phyloP scores from a whole-genome alignment of 139 green algal genomes.

The Coelastrella sp. region DNA sequence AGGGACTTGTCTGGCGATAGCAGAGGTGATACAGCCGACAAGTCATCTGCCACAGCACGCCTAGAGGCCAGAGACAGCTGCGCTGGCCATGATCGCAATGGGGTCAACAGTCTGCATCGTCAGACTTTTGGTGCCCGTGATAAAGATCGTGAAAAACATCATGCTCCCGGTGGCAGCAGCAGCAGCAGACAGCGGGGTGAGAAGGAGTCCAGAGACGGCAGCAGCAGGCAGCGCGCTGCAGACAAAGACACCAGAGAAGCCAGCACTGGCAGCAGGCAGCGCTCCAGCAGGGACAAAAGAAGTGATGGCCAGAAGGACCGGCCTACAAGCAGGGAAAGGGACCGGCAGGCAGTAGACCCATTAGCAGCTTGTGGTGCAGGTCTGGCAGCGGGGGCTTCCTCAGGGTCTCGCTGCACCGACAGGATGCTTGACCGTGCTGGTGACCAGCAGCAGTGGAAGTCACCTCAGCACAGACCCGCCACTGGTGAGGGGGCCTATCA shows the following conservation, averaged over 20 bases:
- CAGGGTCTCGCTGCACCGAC: too few species aligned
- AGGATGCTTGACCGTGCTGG: not conserved
- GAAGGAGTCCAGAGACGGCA: not conserved
- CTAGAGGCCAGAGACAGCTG: not conserved
- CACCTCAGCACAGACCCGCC: not conserved
- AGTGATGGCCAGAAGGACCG: not conserved
- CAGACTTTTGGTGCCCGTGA: too few species aligned
- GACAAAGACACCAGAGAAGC: not conserved
- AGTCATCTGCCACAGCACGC: not conserved
- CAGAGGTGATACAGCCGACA: not conserved
- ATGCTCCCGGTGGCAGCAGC: not conserved
- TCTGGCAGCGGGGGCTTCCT: too few species aligned
- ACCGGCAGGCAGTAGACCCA: not conserved
- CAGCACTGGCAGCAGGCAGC: too few species aligned
- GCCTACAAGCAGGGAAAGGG: constrained; percentile 9
- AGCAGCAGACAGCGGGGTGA: not conserved
- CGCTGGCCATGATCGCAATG: too few species aligned
- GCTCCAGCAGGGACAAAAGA: not conserved
- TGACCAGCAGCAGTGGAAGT: not conserved
- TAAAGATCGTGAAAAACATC: too few species aligned
- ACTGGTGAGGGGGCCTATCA: not conserved
- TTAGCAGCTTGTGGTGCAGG: not conserved
- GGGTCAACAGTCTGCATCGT: too few species aligned
- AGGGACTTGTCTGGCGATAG: not conserved
- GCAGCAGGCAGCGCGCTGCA: not conserved